Evolutionary conservation across 148 eudicot species (phyloP).

Genomic region (Beta vulgaris): DNA sequence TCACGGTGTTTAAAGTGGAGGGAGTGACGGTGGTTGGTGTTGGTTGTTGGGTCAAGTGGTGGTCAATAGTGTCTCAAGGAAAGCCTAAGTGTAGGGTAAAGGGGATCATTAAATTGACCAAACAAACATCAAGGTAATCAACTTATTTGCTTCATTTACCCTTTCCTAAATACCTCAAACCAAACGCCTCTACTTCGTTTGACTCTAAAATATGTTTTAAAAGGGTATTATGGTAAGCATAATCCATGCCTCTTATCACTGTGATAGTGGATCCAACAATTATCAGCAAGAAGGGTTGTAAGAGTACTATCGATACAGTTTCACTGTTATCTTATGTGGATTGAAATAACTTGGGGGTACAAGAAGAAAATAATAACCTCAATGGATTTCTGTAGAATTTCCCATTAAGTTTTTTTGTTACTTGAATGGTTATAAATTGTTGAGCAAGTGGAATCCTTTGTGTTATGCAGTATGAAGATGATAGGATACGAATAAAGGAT

Average conservation of each 20-base stretch:
- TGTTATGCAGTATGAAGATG: conserved; percentile 68
- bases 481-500: conserved; percentile 67
- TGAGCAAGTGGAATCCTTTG: conserved; percentile 7
- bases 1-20: no score
- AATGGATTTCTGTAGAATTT: neutral
- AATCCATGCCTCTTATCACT: neutral
- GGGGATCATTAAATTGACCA: no score
- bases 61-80: no score
- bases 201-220: neutral
- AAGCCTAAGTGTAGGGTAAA: no score
- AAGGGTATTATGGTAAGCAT: neutral
- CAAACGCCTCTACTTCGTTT: no score
- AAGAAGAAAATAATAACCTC: neutral
- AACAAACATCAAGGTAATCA: no score
- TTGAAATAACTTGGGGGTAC: neutral
- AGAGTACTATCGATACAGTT: neutral
- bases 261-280: neutral
- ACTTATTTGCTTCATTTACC: no score
- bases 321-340: neutral
- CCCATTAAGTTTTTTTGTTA: neutral
- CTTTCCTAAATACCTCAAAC: no score
- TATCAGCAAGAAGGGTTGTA: neutral
- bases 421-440: neutral
- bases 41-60: no score
- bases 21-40: no score